phyloP scores from a whole-genome alignment of 371 early-diverging fungal genomes.

The Amoeboaphelidium protococcarum region DNA sequence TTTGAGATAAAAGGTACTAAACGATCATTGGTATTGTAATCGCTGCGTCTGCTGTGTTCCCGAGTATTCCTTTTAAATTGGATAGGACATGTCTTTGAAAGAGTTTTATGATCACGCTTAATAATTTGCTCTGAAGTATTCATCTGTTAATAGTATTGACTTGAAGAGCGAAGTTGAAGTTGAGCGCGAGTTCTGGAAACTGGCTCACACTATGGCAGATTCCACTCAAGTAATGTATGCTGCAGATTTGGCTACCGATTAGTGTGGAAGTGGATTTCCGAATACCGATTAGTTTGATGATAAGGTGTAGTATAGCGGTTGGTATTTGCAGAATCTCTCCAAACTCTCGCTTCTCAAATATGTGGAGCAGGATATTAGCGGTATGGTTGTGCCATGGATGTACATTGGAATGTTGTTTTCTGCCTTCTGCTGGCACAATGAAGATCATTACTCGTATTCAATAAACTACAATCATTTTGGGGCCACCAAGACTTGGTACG shows the following conservation, averaged over 20 bases:
- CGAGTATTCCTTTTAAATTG: too few relatives aligned
- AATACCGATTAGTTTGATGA: slow-evolving; percentile 21
- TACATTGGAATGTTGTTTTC: slow-evolving; percentile 88
- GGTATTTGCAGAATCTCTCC: slow-evolving; percentile 73
- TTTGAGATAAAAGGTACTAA: too few relatives aligned
- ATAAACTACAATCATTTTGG: slow-evolving; percentile 85
- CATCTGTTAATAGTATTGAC: too few relatives aligned
- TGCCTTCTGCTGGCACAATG: slow-evolving; percentile 93
- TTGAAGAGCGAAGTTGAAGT: slow-evolving; percentile 53
- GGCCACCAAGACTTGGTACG: slow-evolving; percentile 92
- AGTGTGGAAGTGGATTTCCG: slow-evolving; percentile 70
- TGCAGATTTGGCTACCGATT: slow-evolving; percentile 69
- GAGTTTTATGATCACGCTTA: too few relatives aligned
- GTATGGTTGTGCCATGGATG: slow-evolving; percentile 90
- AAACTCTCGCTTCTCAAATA: slow-evolving; percentile 56
- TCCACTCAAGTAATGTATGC: slow-evolving; percentile 83
- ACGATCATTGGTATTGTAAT: too few relatives aligned
- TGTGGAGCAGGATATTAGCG: slow-evolving; percentile 62
- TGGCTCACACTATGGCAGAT: slow-evolving; percentile 57
- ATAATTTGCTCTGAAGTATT: too few relatives aligned
- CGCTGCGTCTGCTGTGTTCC: too few relatives aligned
- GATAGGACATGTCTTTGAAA: too few relatives aligned
- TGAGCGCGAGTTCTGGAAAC: slow-evolving; percentile 83
- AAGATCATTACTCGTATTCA: slow-evolving; percentile 84
- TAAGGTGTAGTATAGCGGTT: slow-evolving; percentile 32